Evolutionary conservation across 371 early-diverging fungal genomes (phyloP).

Genomic region (Syncephalastrum racemosum): DNA sequence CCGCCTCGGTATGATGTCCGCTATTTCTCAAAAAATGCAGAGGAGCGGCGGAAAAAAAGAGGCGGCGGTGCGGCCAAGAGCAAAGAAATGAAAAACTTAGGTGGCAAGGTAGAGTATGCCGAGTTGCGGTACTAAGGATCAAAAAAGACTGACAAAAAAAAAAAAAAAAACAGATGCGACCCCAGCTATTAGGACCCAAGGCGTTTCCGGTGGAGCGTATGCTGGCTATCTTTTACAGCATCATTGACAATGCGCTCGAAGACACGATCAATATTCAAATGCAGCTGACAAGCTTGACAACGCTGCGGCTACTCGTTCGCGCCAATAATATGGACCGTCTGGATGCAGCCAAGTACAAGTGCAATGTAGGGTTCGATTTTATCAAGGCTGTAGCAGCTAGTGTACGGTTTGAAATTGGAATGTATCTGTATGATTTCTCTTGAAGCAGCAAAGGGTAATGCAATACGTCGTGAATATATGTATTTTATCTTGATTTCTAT

Average conservation of each 20-base stretch:
- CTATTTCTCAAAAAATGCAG: conserved; percentile 71
- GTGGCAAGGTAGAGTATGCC: conserved; percentile 34
- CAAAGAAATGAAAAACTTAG: conserved; percentile 35
- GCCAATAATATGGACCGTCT: conserved; percentile 70
- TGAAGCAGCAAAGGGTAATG: background rate
- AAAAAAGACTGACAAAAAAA: background rate
- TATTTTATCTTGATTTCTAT: conserved; percentile 9
- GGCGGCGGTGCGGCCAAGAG: conserved; percentile 47
- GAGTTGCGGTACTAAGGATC: background rate
- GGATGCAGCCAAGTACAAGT: conserved; percentile 80
- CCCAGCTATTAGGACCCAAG: conserved; percentile 88
- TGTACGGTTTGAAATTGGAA: conserved; percentile 79
- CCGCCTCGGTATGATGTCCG: conserved; percentile 83
- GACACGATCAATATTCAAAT: conserved; percentile 76
- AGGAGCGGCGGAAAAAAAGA: conserved; percentile 55
- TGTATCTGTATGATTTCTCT: conserved; percentile 81
- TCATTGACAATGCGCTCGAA: conserved; percentile 69
- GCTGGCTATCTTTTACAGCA: conserved; percentile 93
- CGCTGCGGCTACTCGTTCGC: conserved; percentile 70
- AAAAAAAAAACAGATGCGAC: conserved; percentile 70
- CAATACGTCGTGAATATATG: too few relatives aligned
- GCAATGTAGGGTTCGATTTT: conserved; percentile 81
- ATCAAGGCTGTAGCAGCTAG: conserved; percentile 64
- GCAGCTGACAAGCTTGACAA: conserved; percentile 79
- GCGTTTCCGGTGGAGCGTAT: conserved; percentile 89